phyloP scores from a whole-genome alignment of 2,329 filamentous ascomycete species.

The Tolypocladium ophioglossoides region DNA sequence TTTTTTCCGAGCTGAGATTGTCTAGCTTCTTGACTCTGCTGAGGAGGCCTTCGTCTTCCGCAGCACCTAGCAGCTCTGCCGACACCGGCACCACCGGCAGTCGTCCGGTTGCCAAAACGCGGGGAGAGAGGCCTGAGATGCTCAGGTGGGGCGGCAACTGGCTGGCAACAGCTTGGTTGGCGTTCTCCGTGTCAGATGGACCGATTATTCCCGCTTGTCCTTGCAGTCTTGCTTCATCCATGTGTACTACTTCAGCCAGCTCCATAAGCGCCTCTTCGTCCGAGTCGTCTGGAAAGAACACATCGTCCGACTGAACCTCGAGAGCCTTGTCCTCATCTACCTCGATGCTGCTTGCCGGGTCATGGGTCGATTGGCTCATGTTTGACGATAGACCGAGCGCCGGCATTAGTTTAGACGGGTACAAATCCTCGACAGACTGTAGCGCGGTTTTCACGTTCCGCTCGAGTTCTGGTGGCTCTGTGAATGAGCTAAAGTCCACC shows the following conservation, averaged over 20 bases:
- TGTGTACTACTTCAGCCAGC: constrained; percentile 6
- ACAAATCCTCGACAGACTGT: constrained; percentile 81
- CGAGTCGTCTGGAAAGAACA: constrained; percentile 38
- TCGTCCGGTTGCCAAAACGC: constrained; percentile 27
- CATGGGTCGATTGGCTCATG: constrained; percentile 21
- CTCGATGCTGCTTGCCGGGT: constrained; percentile 37
- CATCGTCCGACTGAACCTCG: constrained; percentile 32
- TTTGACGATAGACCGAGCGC: constrained; percentile 32
- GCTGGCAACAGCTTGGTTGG: not conserved
- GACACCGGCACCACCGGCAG: constrained; percentile 26
- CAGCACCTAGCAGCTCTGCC: constrained; percentile 27
- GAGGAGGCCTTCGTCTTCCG: constrained; percentile 25
- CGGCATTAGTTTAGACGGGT: constrained; percentile 52
- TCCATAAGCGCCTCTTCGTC: constrained; percentile 37
- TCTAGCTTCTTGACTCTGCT: constrained; percentile 9
- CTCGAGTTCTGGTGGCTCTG: constrained; percentile 41
- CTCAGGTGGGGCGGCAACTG: not conserved
- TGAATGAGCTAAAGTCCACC: constrained; percentile 55
- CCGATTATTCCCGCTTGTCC: not conserved
- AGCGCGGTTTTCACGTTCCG: constrained; percentile 61
- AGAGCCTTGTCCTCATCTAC: constrained; percentile 55
- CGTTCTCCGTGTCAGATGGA: not conserved
- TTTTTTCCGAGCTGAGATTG: constrained; percentile 16
- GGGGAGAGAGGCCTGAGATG: constrained; percentile 27
- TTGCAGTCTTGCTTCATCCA: not conserved